phyloP scores from a whole-genome alignment of 352 stramenopile genomes.

The Pythium graminicola region DNA sequence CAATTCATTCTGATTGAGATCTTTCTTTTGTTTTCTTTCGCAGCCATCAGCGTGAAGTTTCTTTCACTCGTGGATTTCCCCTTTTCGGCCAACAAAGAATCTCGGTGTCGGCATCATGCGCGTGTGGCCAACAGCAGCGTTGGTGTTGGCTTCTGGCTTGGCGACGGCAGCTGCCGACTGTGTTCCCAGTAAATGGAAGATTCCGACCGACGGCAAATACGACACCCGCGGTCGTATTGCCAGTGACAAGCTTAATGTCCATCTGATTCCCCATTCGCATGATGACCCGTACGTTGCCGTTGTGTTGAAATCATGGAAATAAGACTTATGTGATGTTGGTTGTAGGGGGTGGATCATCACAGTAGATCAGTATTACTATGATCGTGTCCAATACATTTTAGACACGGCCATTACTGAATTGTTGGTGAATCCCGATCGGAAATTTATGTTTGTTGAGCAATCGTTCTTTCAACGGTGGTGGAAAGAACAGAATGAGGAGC shows the following conservation, averaged over 20 bases:
- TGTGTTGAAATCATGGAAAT: background rate
- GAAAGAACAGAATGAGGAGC: constrained; percentile 75
- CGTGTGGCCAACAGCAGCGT: constrained; percentile 9
- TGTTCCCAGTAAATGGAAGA: constrained; percentile 62
- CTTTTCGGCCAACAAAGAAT: background rate
- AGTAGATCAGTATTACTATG: constrained; percentile 96
- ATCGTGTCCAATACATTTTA: constrained; percentile 94
- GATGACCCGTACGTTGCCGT: constrained; percentile 80
- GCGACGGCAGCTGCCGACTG: constrained; percentile 23
- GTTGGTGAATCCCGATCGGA: constrained; percentile 81
- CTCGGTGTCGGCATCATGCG: too few relatives aligned
- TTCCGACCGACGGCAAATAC: constrained; percentile 59
- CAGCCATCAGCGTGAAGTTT: constrained; percentile 28
- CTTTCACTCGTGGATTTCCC: constrained; percentile 17
- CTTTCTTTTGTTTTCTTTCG: constrained; percentile 5
- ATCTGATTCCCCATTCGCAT: constrained; percentile 95
- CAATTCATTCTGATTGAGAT: constrained; percentile 21
- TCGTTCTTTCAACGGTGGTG: constrained; percentile 97
- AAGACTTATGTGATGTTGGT: constrained; percentile 8
- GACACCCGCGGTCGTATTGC: constrained; percentile 45
- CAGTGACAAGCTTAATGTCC: constrained; percentile 89
- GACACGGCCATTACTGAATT: constrained; percentile 89
- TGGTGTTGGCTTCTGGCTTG: constrained; percentile 2
- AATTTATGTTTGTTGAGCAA: constrained; percentile 94
- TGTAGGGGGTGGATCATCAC: constrained; percentile 91